These are phyloP conservation scores for Lodderomyces metapsilosis DNA, from an alignment of 1,139 yeast genomes.

Conservation along the genomic window DNA sequence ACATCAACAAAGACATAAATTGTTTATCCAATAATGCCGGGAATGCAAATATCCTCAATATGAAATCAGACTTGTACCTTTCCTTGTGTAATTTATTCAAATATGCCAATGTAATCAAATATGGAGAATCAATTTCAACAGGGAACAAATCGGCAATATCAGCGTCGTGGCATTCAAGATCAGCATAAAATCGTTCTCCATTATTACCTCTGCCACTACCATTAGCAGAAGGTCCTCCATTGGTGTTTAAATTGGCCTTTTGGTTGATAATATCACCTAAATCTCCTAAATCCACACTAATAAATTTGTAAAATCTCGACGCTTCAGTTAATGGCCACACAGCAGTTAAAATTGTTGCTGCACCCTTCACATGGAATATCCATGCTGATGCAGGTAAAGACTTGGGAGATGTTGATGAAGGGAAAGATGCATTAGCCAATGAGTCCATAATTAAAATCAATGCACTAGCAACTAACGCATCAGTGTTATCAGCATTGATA, in stretches of 20 bases:
- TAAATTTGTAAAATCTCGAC: slow-evolving; percentile 69
- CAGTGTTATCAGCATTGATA: slow-evolving; percentile 81
- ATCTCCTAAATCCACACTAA: slow-evolving; percentile 78
- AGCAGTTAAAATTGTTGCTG: slow-evolving; percentile 90
- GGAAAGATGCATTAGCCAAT: slow-evolving; percentile 85
- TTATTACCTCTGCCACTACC: slow-evolving; percentile 1
- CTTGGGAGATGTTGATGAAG: slow-evolving; percentile 58
- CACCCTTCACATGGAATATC: slow-evolving; percentile 96
- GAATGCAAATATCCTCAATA: slow-evolving; percentile 84
- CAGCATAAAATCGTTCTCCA: slow-evolving; percentile 44
- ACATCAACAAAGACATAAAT: slow-evolving; percentile 71
- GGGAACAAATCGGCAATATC: slow-evolving; percentile 86
- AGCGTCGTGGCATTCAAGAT: slow-evolving; percentile 80
- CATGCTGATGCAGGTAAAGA: slow-evolving; percentile 90
- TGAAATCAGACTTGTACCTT: slow-evolving; percentile 80
- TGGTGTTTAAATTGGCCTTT: slow-evolving; percentile 25
- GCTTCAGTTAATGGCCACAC: slow-evolving; percentile 90
- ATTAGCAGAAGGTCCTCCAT: slow-evolving; percentile 8
- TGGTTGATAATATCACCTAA: slow-evolving; percentile 75
- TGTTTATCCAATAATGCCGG: slow-evolving; percentile 87
- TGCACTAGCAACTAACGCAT: slow-evolving; percentile 90
- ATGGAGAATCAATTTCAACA: slow-evolving; percentile 78
- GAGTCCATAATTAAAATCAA: slow-evolving; percentile 88
- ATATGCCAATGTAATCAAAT: slow-evolving; percentile 80
- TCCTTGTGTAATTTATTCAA: slow-evolving; percentile 82